phyloP scores from a whole-genome alignment of 331 rosid genomes.

The Malus hybrid region DNA sequence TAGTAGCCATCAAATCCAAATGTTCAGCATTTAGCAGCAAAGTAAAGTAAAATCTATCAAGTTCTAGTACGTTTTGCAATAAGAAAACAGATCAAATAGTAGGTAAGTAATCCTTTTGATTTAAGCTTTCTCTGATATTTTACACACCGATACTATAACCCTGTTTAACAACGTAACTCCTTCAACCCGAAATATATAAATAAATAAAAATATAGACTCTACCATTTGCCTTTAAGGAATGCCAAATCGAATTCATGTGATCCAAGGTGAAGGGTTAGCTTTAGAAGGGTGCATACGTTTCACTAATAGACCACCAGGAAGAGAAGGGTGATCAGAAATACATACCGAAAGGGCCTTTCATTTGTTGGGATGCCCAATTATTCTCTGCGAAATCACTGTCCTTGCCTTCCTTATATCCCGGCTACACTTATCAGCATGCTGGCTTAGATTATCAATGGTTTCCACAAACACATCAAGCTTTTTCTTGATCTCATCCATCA shows the following conservation, averaged over 20 bases:
- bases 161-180: conserved; percentile 2
- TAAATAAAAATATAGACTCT: not conserved
- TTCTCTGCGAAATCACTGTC: conserved; percentile 52
- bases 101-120: not conserved
- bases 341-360: conserved; percentile 21
- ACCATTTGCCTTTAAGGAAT: not conserved
- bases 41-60: not conserved
- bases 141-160: not conserved
- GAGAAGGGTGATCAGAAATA: not conserved
- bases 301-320: not conserved
- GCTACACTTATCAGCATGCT: conserved; percentile 58
- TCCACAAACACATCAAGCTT: conserved; percentile 40
- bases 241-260: not conserved
- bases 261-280: not conserved
- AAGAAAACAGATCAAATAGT: not conserved
- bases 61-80: not conserved
- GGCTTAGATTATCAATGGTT: conserved; percentile 48
- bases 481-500: conserved; percentile 73
- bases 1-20: not conserved
- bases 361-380: conserved; percentile 28
- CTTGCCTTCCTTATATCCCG: conserved; percentile 59
- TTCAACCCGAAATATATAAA: not conserved
- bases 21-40: not conserved
- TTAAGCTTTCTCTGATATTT: not conserved
- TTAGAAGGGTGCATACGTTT: not conserved